These are phyloP conservation scores for Backusella circina DNA, from an alignment of 192 early-diverging fungal species.

Conservation along the genomic window DNA sequence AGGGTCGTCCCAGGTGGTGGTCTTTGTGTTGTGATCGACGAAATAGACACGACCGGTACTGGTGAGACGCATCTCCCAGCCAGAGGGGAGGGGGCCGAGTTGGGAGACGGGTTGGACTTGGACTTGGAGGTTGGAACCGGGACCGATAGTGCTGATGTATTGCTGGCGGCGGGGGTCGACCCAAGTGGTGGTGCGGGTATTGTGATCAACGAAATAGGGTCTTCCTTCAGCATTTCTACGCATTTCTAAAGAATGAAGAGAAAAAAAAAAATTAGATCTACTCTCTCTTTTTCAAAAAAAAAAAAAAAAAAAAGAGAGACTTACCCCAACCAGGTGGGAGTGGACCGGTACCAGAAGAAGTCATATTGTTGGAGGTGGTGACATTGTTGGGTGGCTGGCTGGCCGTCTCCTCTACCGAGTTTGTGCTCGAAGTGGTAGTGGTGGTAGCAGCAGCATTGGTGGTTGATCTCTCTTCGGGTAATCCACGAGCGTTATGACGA, in stretches of 20 bases:
- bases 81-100: constrained; percentile 89
- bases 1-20: constrained; percentile 97
- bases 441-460: constrained; percentile 14
- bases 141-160: constrained; percentile 52
- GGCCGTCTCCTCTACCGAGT: neutral
- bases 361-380: constrained; percentile 24
- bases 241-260: constrained; percentile 14
- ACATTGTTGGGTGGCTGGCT: neutral
- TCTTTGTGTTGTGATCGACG: constrained; percentile 98
- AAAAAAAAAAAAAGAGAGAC: neutral
- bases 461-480: constrained; percentile 60
- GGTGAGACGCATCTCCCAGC: constrained; percentile 98
- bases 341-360: constrained; percentile 59
- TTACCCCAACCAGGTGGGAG: constrained; percentile 74
- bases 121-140: constrained; percentile 52
- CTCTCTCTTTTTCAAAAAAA: neutral
- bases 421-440: constrained; percentile 12
- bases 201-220: constrained; percentile 90
- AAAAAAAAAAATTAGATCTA: neutral
- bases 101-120: constrained; percentile 71
- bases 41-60: constrained; percentile 94
- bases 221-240: constrained; percentile 40
- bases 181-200: constrained; percentile 88
- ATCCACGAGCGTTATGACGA: constrained; percentile 74
- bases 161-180: constrained; percentile 78